Conservation (phyloP, 2,329 filamentous ascomycete genomes). For the Fusarium sororula region DNA sequence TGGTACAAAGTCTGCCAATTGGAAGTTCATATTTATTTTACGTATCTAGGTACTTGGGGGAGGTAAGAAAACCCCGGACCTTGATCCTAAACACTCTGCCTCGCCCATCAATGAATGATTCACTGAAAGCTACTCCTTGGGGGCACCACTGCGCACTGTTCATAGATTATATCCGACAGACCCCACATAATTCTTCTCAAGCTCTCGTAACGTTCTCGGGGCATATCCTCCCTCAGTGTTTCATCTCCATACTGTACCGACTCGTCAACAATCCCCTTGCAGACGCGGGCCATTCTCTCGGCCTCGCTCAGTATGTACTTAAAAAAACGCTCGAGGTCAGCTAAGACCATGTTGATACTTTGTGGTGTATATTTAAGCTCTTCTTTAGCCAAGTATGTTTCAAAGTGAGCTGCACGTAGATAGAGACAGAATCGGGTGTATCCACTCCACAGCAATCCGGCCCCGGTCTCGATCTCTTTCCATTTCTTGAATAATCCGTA, state of each 20-base stretch:
- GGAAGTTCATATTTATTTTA: no score
- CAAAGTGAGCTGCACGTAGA: neutral
- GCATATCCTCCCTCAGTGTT: neutral
- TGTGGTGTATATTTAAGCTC: accelerated
- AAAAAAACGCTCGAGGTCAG: neutral
- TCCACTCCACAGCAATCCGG: neutral
- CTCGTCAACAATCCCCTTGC: neutral
- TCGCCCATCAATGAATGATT: no score
- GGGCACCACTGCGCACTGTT: neutral
- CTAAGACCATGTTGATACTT: neutral
- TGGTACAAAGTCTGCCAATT: no score
- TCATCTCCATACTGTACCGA: neutral
- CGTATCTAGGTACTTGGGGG: no score
- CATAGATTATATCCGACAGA: neutral
- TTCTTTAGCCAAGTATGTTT: neutral
- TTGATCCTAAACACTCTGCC: no score
- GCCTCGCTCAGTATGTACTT: neutral
- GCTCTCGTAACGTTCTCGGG: no score
- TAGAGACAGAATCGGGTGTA: neutral
- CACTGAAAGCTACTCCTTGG: neutral
- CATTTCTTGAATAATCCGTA: neutral
- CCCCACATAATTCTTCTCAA: accelerated
- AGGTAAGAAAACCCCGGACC: neutral
- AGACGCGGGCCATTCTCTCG: neutral
- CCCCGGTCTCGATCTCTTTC: neutral